phyloP scores from a whole-genome alignment of 1,284 basidiomycete genomes.

The Pholiota adiposa region DNA sequence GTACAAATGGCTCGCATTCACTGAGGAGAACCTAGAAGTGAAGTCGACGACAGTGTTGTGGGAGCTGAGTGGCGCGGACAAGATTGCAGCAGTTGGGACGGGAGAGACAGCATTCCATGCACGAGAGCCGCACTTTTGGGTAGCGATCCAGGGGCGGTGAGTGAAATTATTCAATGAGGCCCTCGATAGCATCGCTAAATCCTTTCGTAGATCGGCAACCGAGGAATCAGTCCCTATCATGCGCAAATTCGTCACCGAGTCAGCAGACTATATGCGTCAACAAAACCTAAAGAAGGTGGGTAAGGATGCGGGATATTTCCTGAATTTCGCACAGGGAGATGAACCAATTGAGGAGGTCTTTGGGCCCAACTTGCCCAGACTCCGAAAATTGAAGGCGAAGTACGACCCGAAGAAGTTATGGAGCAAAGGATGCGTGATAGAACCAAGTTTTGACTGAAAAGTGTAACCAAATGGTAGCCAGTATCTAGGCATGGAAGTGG shows the following conservation, averaged over 20 bases:
- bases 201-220: neutral
- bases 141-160: conserved; percentile 16
- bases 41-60: conserved; percentile 14
- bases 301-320: conserved; percentile 9
- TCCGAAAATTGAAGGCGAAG: conserved; percentile 36
- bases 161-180: neutral
- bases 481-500: too few relatives aligned
- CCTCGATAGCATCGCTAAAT: too few relatives aligned
- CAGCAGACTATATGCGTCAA: conserved; percentile 2
- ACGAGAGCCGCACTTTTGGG: conserved; percentile 19
- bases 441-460: conserved; percentile 6
- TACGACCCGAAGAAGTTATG: conserved; percentile 40
- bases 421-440: conserved; percentile 28
- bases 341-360: conserved; percentile 31
- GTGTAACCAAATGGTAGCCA: too few relatives aligned
- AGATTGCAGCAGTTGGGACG: conserved; percentile 9
- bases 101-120: conserved; percentile 17
- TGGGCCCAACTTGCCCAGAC: conserved; percentile 31
- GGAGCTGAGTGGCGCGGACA: conserved; percentile 17
- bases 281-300: conserved; percentile 8
- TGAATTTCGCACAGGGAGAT: conserved; percentile 15
- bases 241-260: conserved; percentile 7
- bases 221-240: neutral
- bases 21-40: conserved; percentile 10
- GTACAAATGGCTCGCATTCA: conserved; percentile 11